Evolutionary conservation across 768 basidiomycete genomes (phyloP).

Genomic region (Lanmaoa rubissima): DNA sequence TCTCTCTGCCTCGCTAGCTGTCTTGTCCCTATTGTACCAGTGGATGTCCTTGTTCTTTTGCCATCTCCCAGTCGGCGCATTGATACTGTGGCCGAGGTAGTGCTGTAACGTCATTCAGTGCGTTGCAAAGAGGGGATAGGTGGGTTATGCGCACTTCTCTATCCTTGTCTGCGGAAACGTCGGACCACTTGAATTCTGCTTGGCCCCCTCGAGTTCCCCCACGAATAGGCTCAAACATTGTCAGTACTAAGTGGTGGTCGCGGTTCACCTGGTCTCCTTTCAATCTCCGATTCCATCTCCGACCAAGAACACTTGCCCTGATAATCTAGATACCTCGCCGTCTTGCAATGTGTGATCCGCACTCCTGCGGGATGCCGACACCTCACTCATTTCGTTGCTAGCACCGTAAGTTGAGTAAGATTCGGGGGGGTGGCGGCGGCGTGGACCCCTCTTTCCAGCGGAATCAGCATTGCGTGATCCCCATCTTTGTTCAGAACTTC

Average conservation of each 20-base stretch:
- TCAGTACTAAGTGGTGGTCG: not conserved
- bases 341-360: constrained; percentile 19
- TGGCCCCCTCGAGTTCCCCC: constrained; percentile 92
- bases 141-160: constrained; percentile 59
- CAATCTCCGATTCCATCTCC: constrained; percentile 19
- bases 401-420: constrained; percentile 5
- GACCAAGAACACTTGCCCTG: constrained; percentile 6
- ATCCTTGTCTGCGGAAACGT: constrained; percentile 91
- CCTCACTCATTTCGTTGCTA: not conserved
- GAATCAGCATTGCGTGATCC: constrained; percentile 1
- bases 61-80: constrained; percentile 94
- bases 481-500: not conserved
- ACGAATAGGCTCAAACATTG: constrained; percentile 78
- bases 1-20: constrained; percentile 44
- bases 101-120: constrained; percentile 49
- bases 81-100: constrained; percentile 93
- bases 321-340: constrained; percentile 15
- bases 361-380: constrained; percentile 21
- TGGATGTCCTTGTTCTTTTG: constrained; percentile 97
- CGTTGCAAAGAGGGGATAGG: not conserved
- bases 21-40: constrained; percentile 81
- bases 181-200: constrained; percentile 89
- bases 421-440: constrained; percentile 2
- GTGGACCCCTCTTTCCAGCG: not conserved
- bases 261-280: constrained; percentile 3